Evolutionary conservation across 352 stramenopile species (phyloP).

Genomic region (Blastocystis sp.): DNA sequence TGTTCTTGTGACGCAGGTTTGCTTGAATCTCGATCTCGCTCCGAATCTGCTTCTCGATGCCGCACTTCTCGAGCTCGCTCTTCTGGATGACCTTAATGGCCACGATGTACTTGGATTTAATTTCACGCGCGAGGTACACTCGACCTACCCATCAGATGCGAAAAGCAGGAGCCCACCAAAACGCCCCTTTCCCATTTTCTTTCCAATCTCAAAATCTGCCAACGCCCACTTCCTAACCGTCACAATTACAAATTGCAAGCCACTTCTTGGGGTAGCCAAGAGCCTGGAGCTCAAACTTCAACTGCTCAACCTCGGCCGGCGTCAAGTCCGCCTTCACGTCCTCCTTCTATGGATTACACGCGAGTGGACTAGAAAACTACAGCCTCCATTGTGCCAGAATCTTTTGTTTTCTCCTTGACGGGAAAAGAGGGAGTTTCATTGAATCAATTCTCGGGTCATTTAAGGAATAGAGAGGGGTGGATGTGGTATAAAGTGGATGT

Average conservation of each 20-base stretch:
- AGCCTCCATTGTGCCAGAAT: no score
- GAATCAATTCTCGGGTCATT: no score
- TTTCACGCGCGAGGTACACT: slow-evolving; percentile 96
- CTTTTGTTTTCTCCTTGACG: no score
- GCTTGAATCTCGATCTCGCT: slow-evolving; percentile 99
- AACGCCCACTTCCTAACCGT: slow-evolving; percentile 38
- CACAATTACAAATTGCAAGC: neutral
- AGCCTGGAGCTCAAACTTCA: slow-evolving; percentile 34
- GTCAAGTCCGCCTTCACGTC: neutral
- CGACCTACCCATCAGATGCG: neutral
- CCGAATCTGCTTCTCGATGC: slow-evolving; percentile 94
- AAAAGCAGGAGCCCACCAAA: slow-evolving; percentile 80
- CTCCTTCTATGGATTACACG: neutral
- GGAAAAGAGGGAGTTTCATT: no score
- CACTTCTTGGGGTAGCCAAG: slow-evolving; percentile 64
- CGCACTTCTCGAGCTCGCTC: slow-evolving; percentile 89
- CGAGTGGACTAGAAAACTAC: no score
- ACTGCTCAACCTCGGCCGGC: slow-evolving; percentile 13
- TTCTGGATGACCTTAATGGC: slow-evolving; percentile 98
- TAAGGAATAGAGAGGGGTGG: no score
- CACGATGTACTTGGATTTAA: slow-evolving; percentile 94
- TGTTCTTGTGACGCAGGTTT: slow-evolving; percentile 91
- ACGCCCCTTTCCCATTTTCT: slow-evolving; percentile 92
- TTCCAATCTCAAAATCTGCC: slow-evolving; percentile 97
- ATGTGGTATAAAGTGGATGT: no score